phyloP scores from a whole-genome alignment of 116 monocot genomes.

The Cymodocea nodosa region DNA sequence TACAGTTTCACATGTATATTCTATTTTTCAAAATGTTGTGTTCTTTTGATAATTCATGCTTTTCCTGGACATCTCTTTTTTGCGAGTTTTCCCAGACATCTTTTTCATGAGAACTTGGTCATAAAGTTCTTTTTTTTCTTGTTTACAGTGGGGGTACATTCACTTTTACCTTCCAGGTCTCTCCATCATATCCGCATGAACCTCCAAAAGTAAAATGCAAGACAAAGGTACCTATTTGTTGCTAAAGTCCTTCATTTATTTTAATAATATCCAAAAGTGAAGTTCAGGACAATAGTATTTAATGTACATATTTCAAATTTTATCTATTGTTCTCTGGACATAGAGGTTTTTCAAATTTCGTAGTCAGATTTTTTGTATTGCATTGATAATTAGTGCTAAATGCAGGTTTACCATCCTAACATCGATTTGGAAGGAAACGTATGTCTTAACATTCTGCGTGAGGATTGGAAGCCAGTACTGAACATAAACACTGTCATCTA shows the following conservation, averaged over 20 bases:
- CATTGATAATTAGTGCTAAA: neutral
- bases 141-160: conserved; percentile 65
- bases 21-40: no score
- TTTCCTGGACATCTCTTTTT: neutral
- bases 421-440: conserved; percentile 99
- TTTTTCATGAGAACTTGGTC: neutral
- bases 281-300: no score
- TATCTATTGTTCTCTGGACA: neutral
- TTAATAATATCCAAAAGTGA: no score
- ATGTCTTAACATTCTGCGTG: conserved; percentile 91
- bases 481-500: conserved; percentile 96
- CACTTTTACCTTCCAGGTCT: conserved; percentile 65
- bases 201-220: conserved; percentile 98
- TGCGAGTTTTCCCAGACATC: no score
- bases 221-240: conserved; percentile 55
- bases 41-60: no score
- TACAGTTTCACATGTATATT: no score
- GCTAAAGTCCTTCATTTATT: neutral
- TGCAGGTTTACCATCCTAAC: conserved; percentile 96
- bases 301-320: no score
- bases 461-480: conserved; percentile 98
- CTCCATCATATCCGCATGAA: conserved; percentile 85
- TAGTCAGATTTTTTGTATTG: neutral
- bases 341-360: neutral
- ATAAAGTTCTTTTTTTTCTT: conserved; percentile 1